These are phyloP conservation scores for Citrus glauca DNA, from an alignment of 345 rosid species.

Conservation along the genomic window DNA sequence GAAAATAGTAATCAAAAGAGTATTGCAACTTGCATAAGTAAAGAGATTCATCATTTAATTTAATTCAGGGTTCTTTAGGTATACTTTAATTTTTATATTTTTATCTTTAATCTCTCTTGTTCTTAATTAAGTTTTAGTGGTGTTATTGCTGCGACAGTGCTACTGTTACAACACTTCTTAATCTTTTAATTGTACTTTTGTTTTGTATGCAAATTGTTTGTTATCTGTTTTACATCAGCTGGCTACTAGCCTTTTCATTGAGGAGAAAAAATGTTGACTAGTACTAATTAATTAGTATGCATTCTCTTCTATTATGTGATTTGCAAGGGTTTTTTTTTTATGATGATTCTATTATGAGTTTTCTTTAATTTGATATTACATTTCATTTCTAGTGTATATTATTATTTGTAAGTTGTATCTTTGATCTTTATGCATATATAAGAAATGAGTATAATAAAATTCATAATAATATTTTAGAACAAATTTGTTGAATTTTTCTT, in stretches of 20 bases:
- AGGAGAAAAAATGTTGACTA: conserved; percentile 8
- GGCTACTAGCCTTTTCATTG: neutral
- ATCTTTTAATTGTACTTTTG: neutral
- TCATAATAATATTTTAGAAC: neutral
- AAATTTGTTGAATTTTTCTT: neutral
- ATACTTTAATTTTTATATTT: conserved; percentile 11
- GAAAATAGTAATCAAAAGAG: neutral
- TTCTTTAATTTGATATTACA: too few relatives aligned
- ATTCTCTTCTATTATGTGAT: conserved; percentile 1
- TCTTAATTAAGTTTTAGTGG: conserved; percentile 1
- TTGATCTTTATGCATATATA: neutral
- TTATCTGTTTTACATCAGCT: neutral
- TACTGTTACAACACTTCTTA: conserved; percentile 1
- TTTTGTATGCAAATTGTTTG: conserved; percentile 5
- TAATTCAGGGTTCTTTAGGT: neutral
- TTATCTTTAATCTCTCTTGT: neutral
- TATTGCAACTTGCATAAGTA: neutral
- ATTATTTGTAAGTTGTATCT: conserved; percentile 9
- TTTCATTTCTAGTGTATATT: too few relatives aligned
- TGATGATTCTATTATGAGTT: conserved; percentile 1
- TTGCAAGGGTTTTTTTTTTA: neutral
- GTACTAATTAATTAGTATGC: neutral
- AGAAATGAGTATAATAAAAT: neutral
- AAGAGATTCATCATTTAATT: neutral
- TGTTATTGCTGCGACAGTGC: neutral